These are phyloP conservation scores for Yamadazyma diospyri DNA, from an alignment of 1,139 yeast species.

Conservation along the genomic window DNA sequence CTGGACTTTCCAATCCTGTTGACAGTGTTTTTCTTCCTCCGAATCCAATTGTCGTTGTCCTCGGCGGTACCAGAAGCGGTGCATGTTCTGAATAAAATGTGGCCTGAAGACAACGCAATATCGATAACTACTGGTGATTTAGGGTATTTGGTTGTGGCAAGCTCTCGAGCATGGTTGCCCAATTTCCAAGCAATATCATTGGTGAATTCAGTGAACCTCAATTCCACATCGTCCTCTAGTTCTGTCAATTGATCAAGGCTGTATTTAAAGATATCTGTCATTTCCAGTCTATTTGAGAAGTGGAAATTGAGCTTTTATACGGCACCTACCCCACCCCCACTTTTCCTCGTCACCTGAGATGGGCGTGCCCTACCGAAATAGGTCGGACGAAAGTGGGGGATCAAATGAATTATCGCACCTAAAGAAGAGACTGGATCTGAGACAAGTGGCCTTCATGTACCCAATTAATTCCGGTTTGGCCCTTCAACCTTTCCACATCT, in stretches of 20 bases:
- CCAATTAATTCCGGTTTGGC: no score
- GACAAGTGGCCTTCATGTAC: no score
- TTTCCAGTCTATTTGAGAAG: background rate
- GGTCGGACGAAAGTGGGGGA: no score
- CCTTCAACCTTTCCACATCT: no score
- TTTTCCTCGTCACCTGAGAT: no score
- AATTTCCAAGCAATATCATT: constrained; percentile 34
- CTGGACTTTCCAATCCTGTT: constrained; percentile 52
- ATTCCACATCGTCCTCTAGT: constrained; percentile 18
- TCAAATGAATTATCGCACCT: no score
- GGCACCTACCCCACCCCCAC: no score
- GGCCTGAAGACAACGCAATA: constrained; percentile 47
- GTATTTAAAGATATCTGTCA: constrained; percentile 8
- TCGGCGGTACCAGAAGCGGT: constrained; percentile 38
- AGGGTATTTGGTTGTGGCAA: constrained; percentile 18
- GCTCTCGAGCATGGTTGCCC: constrained; percentile 30
- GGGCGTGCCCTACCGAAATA: no score
- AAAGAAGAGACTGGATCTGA: no score
- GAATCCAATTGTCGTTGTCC: constrained; percentile 61
- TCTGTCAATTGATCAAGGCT: constrained; percentile 14
- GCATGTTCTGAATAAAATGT: constrained; percentile 49
- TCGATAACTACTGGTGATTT: constrained; percentile 45
- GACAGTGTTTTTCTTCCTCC: constrained; percentile 51
- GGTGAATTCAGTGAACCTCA: constrained; percentile 23
- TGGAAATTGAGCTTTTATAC: background rate